phyloP scores from a whole-genome alignment of 495 filamentous ascomycete species.

The Jackrogersella multiformis region DNA sequence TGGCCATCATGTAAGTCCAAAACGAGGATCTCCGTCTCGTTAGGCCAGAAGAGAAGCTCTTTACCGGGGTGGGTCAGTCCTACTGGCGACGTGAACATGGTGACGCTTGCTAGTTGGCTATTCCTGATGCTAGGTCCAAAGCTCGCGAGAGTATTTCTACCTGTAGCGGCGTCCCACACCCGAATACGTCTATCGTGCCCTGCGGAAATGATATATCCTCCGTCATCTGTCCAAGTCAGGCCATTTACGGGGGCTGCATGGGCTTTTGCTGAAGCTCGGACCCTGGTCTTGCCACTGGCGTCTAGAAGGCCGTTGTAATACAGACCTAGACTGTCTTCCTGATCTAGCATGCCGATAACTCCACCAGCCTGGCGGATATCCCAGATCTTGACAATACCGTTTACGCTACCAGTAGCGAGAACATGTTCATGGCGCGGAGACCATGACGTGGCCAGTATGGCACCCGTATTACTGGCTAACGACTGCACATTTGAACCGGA shows the following conservation, averaged over 20 bases:
- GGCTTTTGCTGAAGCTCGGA: constrained; percentile 65
- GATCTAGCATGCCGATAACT: constrained; percentile 77
- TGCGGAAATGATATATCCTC: constrained; percentile 74
- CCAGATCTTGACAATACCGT: constrained; percentile 84
- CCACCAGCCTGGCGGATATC: constrained; percentile 80
- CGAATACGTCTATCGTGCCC: constrained; percentile 84
- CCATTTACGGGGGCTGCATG: constrained; percentile 84
- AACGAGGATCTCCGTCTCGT: constrained; percentile 78
- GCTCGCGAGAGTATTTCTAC: constrained; percentile 82
- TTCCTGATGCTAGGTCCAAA: constrained; percentile 85
- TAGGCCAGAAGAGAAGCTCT: constrained; percentile 78
- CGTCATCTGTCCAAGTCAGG: constrained; percentile 82
- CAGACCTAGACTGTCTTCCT: constrained; percentile 77
- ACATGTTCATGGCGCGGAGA: constrained; percentile 79
- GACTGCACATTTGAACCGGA: constrained; percentile 80
- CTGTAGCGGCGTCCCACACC: constrained; percentile 82
- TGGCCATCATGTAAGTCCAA: constrained; percentile 78
- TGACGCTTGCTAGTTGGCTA: constrained; percentile 67
- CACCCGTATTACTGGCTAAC: constrained; percentile 73
- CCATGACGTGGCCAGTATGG: constrained; percentile 80
- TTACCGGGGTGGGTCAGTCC: constrained; percentile 59
- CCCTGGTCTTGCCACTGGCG: constrained; percentile 44
- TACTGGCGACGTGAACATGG: constrained; percentile 68
- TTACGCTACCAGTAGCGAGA: constrained; percentile 77
- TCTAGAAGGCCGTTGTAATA: constrained; percentile 46